Conservation (phyloP, 129 eudicot species). For the Pulicaria dysenterica region DNA sequence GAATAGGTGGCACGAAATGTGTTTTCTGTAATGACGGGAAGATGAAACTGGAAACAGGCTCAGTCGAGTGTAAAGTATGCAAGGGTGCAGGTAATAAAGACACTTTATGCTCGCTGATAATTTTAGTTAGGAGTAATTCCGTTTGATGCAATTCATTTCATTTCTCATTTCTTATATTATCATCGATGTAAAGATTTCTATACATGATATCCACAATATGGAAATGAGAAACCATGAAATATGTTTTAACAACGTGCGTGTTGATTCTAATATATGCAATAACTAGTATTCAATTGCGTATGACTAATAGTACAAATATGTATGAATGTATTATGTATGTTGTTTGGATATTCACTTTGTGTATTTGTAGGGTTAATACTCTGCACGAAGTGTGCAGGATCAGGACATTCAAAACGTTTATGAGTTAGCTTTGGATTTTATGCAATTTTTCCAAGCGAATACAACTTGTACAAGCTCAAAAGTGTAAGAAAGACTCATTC, state of each 20-base stretch:
- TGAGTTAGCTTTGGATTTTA: slow-evolving; percentile 37
- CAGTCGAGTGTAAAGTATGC: slow-evolving; percentile 93
- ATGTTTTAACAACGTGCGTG: neutral
- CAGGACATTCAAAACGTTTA: slow-evolving; percentile 78
- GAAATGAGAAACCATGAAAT: neutral
- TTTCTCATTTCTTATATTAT: neutral
- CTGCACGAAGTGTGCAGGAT: slow-evolving; percentile 88
- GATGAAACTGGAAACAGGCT: slow-evolving; percentile 87
- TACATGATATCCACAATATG: neutral
- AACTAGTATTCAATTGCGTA: too few species aligned
- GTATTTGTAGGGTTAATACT: slow-evolving; percentile 65
- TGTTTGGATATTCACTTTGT: slow-evolving; percentile 19
- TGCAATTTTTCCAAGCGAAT: neutral
- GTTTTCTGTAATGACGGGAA: slow-evolving; percentile 89
- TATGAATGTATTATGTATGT: slow-evolving; percentile 4
- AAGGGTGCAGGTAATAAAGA: slow-evolving; percentile 88
- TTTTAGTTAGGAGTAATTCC: neutral
- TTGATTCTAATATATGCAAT: neutral
- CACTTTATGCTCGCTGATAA: neutral
- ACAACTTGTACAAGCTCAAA: neutral
- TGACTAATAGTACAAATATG: neutral
- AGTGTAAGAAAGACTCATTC: slow-evolving; percentile 28
- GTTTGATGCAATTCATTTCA: neutral
- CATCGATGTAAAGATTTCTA: neutral
- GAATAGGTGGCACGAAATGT: slow-evolving; percentile 93